Evolutionary conservation across 495 filamentous ascomycete species (phyloP), one percentile per base, ranked within the genome.

Genomic region (Aspergillus kassunensis): DNA sequence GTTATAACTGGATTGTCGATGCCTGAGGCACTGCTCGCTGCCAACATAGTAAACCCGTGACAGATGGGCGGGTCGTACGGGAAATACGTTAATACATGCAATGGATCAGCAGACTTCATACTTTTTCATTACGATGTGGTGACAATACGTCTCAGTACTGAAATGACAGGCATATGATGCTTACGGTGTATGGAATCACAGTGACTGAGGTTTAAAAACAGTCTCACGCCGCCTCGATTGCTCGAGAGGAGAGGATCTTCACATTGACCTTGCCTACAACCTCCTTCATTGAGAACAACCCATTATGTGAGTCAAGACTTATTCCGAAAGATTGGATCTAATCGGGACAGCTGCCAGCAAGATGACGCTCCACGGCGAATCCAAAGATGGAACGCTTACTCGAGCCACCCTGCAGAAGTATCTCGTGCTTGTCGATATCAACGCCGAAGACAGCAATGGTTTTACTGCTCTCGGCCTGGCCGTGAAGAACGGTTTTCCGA

Each of bases 131-230:
- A 42, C 40, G 9, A 0, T n/a, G 40, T 27, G 10, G 6, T 42
- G 40, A 42, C 40, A 42, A 15, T 42, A 42, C 40, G 40, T 42
- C 40, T 42, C 40, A 15, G 13, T 42, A 42, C 21, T 2, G 40
- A 42, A 42, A 42, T 15, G 40, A n/a, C 40, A 42, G 40, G 21
- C 31, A 3, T 34, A n/a, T 4, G 31, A 34, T 34, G 10, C 3
- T 34, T 4, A n/a, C n/a, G n/a, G n/a, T n/a, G n/a, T n/a, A n/a
- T n/a, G n/a, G n/a, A n/a, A n/a, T n/a, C n/a, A n/a, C n/a, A n/a
- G n/a, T n/a, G n/a, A 9, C 3, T 40, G 18, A 12, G 36, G 18
- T 21, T 40, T 18, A 40, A 40, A 40, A 16, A 16, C 35, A 6
- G 6, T 18, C 35, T 16, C 4, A 37, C 35, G 16, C 8, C 33